Percentiles rank a stretch among this genome's conserved stretches.
Evolutionary conservation across 257 asterid species (phyloP).

Genomic region (Scutellaria galericulata): DNA sequence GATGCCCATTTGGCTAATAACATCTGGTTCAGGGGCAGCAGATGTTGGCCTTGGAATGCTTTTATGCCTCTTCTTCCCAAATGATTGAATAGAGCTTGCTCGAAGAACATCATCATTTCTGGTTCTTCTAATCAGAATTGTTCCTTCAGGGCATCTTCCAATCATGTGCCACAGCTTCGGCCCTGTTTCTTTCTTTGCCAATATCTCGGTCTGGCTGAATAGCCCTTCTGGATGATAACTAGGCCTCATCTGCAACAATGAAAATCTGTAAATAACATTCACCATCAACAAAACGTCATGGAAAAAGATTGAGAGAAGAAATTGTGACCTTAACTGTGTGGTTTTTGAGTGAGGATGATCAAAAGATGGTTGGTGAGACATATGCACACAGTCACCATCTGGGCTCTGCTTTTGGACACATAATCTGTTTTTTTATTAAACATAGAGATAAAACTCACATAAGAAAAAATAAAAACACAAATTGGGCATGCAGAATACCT

Average conservation of each 20-base stretch:
- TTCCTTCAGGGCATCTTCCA: constrained; percentile 77
- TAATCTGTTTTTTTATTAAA: not conserved
- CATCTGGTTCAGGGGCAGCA: no score
- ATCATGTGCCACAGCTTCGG: constrained; percentile 69
- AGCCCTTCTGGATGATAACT: constrained; percentile 69
- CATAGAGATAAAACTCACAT: not conserved
- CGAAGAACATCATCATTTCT: constrained; percentile 63
- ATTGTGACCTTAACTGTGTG: constrained; percentile 72
- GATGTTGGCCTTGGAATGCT: constrained; percentile 49
- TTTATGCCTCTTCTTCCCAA: constrained; percentile 65
- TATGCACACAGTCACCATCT: constrained; percentile 84
- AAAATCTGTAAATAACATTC: not conserved
- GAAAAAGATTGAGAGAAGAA: not conserved
- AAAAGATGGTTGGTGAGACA: constrained; percentile 53
- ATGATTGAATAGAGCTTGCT: constrained; percentile 60
- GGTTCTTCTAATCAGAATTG: constrained; percentile 83
- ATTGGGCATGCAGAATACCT: constrained; percentile 46
- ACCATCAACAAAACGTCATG: constrained; percentile 9
- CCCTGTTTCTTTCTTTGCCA: not conserved
- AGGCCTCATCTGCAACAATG: constrained; percentile 68
- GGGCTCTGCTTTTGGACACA: constrained; percentile 63
- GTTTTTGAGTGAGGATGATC: constrained; percentile 77
- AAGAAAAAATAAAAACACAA: constrained; percentile 7
- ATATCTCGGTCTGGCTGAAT: no score
- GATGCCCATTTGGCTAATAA: no score